A percentile compares a stretch with the other conserved stretches of the same genome.
phyloP scores from a whole-genome alignment of 2,329 filamentous ascomycete species.

The Emergomyces pasteurianus region DNA sequence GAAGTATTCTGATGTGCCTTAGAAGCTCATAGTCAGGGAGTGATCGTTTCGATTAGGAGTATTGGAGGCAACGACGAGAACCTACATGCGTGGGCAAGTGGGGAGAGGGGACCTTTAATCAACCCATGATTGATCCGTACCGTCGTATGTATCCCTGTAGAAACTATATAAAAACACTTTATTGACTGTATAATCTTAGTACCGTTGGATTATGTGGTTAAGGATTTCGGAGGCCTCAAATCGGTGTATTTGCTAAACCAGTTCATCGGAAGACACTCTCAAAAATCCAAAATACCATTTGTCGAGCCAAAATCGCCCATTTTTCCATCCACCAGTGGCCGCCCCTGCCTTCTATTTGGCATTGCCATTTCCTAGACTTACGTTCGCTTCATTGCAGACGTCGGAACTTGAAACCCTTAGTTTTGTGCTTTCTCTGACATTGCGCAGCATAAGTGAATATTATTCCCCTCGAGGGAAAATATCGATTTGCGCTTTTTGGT shows the following conservation, averaged over 20 bases:
- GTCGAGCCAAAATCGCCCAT: not conserved
- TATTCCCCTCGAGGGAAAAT: not conserved
- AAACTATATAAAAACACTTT: not conserved
- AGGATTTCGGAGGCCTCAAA: not conserved
- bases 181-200: not conserved
- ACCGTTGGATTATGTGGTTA: not conserved
- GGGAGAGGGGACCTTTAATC: not conserved
- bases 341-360: not conserved
- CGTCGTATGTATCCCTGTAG: not conserved
- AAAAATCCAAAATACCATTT: not conserved
- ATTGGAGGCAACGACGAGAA: not conserved
- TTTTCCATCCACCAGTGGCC: not conserved
- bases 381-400: not conserved
- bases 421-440: not conserved
- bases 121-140: not conserved
- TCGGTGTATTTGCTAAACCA: not conserved
- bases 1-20: not conserved
- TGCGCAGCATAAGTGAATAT: not conserved
- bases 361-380: not conserved
- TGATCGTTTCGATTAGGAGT: constrained; percentile 9
- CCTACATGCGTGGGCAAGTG: not conserved
- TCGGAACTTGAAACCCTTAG: not conserved
- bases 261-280: not conserved
- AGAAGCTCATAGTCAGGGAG: constrained; percentile 6
- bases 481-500: not conserved